Base-by-base conservation (phyloP, 2,329 filamentous ascomycete genomes). In the Cladosporium sp. region DNA sequence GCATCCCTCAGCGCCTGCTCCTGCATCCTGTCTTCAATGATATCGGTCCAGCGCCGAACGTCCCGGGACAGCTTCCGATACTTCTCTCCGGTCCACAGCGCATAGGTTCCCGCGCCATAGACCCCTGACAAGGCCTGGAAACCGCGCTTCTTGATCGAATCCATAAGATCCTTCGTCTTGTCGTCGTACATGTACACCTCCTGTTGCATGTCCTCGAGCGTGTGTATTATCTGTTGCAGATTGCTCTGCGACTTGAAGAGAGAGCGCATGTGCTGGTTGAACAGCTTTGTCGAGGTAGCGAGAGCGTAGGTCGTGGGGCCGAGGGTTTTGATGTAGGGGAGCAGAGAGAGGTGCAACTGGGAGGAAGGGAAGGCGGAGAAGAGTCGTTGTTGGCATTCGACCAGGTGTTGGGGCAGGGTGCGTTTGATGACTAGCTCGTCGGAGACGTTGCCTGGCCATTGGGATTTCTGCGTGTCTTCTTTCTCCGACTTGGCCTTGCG, bases 251-350 rank as follows among this genome's bases (percentile, higher is more conserved):
- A 12, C 5, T 29, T 44, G 29, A 55, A 33, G 3, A 66, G 64
- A 16, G 50, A 21, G 59, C 64, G 57, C 57, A 66, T 56, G 59
- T 66, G 58, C 14, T 56, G 49, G 37, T 66, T 66, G 57, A 62
- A 66, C 11, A 66, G 50, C 6, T 50, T 49, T 12, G 57, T 56
- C 2, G 33, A 37, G 4, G 52, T 50, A 21, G 49, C 57, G 35
- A 66, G 49, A 16, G 64, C 58, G 29, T 62, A 66, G 18, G 64
- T 66, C 10, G 58, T 26, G 0, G 64, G 64, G 7, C 64, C 64
- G 5, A 66, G 64, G 28, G 58, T 50, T 37, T 62, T 61, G 10
- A 66, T 31, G 23, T 66, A 66, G n/a, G 64, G 64, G 28, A 66
- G 33, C 7, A 66, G 49, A 12, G 49, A 56, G 11, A 49, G 14